phyloP scores from a whole-genome alignment of 2,329 filamentous ascomycete genomes.

The Hypocreales sp. region DNA sequence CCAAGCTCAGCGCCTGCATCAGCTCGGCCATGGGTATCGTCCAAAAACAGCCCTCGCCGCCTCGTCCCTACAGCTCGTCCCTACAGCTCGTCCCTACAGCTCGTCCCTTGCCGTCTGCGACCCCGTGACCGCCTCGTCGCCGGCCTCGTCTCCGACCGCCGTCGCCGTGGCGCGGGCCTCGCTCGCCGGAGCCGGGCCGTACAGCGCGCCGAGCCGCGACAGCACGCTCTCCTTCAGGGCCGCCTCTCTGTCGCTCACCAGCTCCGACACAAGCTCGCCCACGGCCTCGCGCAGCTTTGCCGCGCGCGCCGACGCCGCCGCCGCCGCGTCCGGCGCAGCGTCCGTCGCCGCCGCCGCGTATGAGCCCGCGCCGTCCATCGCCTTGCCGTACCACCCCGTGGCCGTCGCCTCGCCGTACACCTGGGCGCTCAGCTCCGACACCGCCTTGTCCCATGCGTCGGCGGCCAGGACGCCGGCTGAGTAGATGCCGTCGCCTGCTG shows the following conservation, averaged over 20 bases:
- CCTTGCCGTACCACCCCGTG: constrained; percentile 37
- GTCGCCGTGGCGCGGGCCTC: constrained; percentile 17
- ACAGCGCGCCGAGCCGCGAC: constrained; percentile 53
- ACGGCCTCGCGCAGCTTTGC: constrained; percentile 53
- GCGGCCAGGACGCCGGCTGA: constrained; percentile 20
- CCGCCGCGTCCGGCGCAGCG: constrained; percentile 17
- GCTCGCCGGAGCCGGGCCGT: constrained; percentile 42
- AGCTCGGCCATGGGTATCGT: constrained; percentile 3
- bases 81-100: constrained; percentile 14
- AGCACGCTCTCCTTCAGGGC: constrained; percentile 71
- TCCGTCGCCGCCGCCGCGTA: constrained; percentile 47
- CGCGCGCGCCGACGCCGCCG: constrained; percentile 43
- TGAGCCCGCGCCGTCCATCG: constrained; percentile 31
- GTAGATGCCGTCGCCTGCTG: constrained; percentile 22
- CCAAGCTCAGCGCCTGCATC: too few relatives aligned
- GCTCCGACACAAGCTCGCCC: constrained; percentile 57
- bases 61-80: background rate
- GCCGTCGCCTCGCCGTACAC: constrained; percentile 52
- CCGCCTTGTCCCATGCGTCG: constrained; percentile 23
- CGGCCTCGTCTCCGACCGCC: constrained; percentile 18
- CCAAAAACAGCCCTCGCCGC: constrained; percentile 1
- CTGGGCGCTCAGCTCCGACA: constrained; percentile 51
- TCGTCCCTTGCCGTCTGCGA: constrained; percentile 30
- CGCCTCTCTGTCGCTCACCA: constrained; percentile 63
- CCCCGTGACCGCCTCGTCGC: constrained; percentile 22